Evolutionary conservation across 345 rosid genomes (phyloP), one percentile per base, ranked within the genome.

Genomic region (Camelina laxa): DNA sequence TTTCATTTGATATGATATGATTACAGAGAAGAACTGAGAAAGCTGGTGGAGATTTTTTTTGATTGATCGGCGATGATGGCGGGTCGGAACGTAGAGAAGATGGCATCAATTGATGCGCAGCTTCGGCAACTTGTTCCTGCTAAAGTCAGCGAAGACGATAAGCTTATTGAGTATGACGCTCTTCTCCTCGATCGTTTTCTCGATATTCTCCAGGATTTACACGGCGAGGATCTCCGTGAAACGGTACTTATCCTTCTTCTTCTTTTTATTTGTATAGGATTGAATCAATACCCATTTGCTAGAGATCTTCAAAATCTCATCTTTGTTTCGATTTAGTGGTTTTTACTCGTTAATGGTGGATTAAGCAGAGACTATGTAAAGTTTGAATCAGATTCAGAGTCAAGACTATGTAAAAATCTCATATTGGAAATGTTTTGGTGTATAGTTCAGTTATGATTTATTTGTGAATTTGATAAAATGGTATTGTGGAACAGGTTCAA

Each of bases 91-190:
- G 0, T 92, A 69, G 93, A 87, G 92, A 95, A 90, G 92, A 44
- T 90, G 88, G 91, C 96, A 60, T 95, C 99, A 2, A 95, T 95
- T 67, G 99, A 95, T 80, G 96, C 97, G 0, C 99, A 92, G 73
- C 92, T 95, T 60, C 85, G 97, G 69, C 90, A 79, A 50, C 79
- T 95, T 65, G 97, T 81, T 63, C 99, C 99, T 21, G 72, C 78
- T 44, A 92, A 85, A 84, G 96, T 95, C 50, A 87, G 97, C 51
- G 99, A 92, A 81, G 99, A 95, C 82, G 99, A 95, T 67, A 95
- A 95, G 79, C 74, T 95, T 80, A 79, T 95, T 54, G 99, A 95
- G 81, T 95, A 95, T 70, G 99, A 95, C 72, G 99, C 97, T 78
- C 67, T 95, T 73, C 89, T 95, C 78, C 80, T 92, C 79, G 99